Evolutionary conservation across 2,329 filamentous ascomycete species (phyloP), one percentile per base, ranked within the genome.

Genomic region (Beauveria asiatica): DNA sequence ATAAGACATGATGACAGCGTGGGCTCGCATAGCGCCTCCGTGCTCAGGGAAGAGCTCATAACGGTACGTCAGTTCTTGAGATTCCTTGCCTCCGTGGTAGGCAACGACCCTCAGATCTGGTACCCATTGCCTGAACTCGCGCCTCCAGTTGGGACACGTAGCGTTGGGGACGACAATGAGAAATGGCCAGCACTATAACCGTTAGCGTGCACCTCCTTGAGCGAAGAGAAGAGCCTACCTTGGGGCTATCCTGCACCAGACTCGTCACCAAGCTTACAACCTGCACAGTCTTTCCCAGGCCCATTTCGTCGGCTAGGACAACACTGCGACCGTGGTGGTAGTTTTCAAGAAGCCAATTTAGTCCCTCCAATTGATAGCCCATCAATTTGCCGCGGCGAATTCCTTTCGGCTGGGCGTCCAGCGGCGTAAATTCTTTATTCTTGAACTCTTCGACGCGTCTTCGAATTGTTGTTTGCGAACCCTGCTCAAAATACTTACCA

Each of bases 291-390:
- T 99, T 99, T 37, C 94, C 94, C 2, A 99, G 83, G 45, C 94
- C 94, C 94, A 99, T 99, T 70, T 99, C 94, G 69, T 99, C 94
- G 0, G 94, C 94, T 7, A 97, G 82, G 61, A 97, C 93, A 30
- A 92, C 89, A 68, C 94, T 97, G 69, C 89, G 86, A 65, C 86
- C 81, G 55, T 83, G 80, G 67, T 92, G 89, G 79, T 90, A 97
- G 69, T 94, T 94, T 71, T 89, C 92, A 62, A 96, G 87, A 2
- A 99, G 82, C 92, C 94, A 99, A 68, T 97, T 97, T 56, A 97
- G 78, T 21, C 94, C 94, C 62, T 97, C 90, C 49, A 95, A 76
- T 70, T 99, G 94, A 68, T 99, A 97, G 39, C 85, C 83, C 92
- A 97, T 97, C 61, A 97, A 78, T 64, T 92, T 84, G 25, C 92